Evolutionary conservation across 2,329 filamentous ascomycete genomes (phyloP).

Genomic region (Talaromyces rugulosus): DNA sequence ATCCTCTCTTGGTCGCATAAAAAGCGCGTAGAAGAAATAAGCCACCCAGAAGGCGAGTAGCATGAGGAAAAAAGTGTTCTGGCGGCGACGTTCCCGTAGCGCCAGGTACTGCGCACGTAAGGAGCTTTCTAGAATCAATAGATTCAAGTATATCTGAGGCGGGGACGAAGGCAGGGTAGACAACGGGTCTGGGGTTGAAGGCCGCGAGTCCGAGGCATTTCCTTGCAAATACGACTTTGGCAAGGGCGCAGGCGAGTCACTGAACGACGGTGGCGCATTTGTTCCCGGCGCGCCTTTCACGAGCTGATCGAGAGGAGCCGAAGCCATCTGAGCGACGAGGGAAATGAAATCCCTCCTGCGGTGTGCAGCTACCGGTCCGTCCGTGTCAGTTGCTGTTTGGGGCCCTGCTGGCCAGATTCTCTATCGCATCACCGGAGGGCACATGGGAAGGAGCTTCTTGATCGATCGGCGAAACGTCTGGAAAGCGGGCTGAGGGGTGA

Average conservation of each 20-base stretch:
- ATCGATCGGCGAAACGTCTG: background rate
- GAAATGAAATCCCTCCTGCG: background rate
- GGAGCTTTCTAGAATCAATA: conserved; percentile 92
- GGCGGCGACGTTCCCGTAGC: conserved; percentile 77
- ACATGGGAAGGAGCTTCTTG: background rate
- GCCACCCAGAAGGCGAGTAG: conserved; percentile 75
- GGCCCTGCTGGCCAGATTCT: conserved; percentile 3
- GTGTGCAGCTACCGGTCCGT: background rate
- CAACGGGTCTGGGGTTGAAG: conserved; percentile 61
- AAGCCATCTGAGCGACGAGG: conserved; percentile 48
- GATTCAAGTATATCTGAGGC: conserved; percentile 95
- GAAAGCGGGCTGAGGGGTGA: background rate
- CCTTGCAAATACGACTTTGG: conserved; percentile 21
- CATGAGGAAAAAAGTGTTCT: conserved; percentile 88
- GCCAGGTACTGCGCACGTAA: conserved; percentile 90
- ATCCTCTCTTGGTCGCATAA: conserved; percentile 93
- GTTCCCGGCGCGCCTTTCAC: conserved; percentile 82
- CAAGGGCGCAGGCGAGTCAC: conserved; percentile 39
- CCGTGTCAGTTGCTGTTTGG: conserved; percentile 1
- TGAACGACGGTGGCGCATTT: conserved; percentile 45
- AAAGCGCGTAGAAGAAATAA: conserved; percentile 84
- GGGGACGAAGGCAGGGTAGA: conserved; percentile 82
- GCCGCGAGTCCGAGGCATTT: conserved; percentile 43
- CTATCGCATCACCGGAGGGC: conserved; percentile 11
- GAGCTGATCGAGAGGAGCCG: conserved; percentile 71